These are phyloP conservation scores for Aegle marmelos DNA, from an alignment of 345 rosid genomes.

Conservation along the genomic window DNA sequence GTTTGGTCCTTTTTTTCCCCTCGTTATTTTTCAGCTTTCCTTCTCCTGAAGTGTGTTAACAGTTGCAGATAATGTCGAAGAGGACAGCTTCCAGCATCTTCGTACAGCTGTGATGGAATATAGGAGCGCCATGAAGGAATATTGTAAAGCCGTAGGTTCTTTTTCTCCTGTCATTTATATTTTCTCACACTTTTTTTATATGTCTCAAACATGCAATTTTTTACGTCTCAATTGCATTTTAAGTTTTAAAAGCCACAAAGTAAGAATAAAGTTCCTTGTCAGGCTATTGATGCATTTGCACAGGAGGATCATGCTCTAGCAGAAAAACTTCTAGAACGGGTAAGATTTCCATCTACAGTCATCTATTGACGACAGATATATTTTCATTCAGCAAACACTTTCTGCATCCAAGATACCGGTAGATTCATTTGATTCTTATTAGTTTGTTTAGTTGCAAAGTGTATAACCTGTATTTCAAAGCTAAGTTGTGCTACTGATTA, in stretches of 20 bases:
- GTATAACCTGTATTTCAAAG: neutral
- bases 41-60: neutral
- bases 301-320: conserved; percentile 40
- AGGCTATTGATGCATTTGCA: conserved; percentile 51
- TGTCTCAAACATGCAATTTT: neutral
- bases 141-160: conserved; percentile 46
- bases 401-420: conserved; percentile 1
- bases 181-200: neutral
- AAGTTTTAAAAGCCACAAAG: neutral
- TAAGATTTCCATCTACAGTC: conserved; percentile 14
- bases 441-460: neutral
- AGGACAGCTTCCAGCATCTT: conserved; percentile 46
- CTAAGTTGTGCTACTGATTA: no score
- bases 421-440: neutral
- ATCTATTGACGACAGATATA: neutral
- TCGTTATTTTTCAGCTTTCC: neutral
- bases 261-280: conserved; percentile 16
- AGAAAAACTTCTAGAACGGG: conserved; percentile 44
- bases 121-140: conserved; percentile 52
- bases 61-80: conserved; percentile 38
- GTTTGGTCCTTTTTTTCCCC: neutral
- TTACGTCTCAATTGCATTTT: neutral
- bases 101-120: conserved; percentile 55
- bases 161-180: neutral
- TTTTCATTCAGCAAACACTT: neutral